These are phyloP conservation scores for Ecytonucleospora hepatopenaei DNA, from an alignment of 371 early-diverging fungal genomes.

Conservation along the genomic window DNA sequence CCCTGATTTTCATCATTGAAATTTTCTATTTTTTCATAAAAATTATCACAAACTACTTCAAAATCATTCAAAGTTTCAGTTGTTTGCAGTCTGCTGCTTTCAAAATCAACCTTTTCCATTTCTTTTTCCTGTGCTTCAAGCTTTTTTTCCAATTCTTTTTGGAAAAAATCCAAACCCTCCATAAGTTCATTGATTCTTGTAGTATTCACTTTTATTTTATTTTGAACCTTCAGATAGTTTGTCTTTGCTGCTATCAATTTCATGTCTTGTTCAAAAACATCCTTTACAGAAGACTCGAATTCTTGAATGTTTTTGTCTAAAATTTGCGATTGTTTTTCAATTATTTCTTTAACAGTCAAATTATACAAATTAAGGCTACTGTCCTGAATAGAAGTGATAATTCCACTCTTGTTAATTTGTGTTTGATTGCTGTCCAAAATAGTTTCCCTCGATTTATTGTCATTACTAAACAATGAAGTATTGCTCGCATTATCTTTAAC, in stretches of 20 bases:
- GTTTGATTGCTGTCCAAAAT: neutral
- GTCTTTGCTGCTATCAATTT: constrained; percentile 40
- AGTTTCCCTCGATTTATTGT: too few species aligned
- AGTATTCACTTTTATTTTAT: constrained; percentile 33
- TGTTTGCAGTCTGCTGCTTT: constrained; percentile 9
- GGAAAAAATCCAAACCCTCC: constrained; percentile 42
- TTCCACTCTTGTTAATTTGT: constrained; percentile 1
- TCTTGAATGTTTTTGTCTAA: constrained; percentile 45
- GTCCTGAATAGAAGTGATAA: constrained; percentile 18
- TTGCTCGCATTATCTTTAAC: too few species aligned
- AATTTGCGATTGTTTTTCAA: constrained; percentile 31
- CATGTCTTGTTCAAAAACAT: constrained; percentile 41
- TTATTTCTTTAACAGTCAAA: constrained; percentile 39
- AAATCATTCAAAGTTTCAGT: constrained; percentile 27
- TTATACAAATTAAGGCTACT: constrained; percentile 26
- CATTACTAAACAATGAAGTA: too few species aligned
- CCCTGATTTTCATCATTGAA: constrained; percentile 48
- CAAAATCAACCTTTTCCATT: constrained; percentile 1
- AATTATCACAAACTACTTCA: constrained; percentile 45
- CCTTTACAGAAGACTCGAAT: constrained; percentile 39
- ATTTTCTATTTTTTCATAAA: constrained; percentile 28
- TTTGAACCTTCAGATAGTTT: constrained; percentile 29
- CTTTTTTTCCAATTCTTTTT: constrained; percentile 11
- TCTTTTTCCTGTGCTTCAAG: neutral
- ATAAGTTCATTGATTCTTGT: constrained; percentile 34